A percentile compares a stretch with the other conserved stretches of the same genome.
Evolutionary conservation across 2,329 filamentous ascomycete species (phyloP).

Genomic region (Daldinia sp.): DNA sequence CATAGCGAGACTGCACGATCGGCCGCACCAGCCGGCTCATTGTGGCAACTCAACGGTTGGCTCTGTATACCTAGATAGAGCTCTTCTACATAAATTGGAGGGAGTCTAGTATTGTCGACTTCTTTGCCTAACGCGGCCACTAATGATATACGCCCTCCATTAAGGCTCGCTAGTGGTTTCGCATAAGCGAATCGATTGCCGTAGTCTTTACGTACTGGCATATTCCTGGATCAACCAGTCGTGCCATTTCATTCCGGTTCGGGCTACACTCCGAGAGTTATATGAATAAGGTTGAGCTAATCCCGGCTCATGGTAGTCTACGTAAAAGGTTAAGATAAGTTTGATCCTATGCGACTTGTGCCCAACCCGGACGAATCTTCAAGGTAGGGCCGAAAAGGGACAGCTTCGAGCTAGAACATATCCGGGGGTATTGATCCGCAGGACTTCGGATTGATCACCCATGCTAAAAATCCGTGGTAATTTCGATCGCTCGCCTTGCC

Average conservation of each 20-base stretch:
- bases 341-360: slow-evolving; percentile 1
- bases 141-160: slow-evolving; percentile 14
- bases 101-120: slow-evolving; percentile 5
- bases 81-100: background rate
- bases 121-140: background rate
- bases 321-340: background rate
- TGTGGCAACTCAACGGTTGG: slow-evolving; percentile 22
- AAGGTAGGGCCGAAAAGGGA: slow-evolving; percentile 28
- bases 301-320: slow-evolving; percentile 9
- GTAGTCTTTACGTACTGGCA: background rate
- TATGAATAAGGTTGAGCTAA: slow-evolving; percentile 6
- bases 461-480: background rate
- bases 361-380: slow-evolving; percentile 8
- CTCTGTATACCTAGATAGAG: background rate
- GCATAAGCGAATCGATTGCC: slow-evolving; percentile 2
- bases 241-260: background rate
- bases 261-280: background rate
- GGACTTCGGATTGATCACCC: slow-evolving; percentile 3
- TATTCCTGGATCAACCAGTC: slow-evolving; percentile 4
- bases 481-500: background rate
- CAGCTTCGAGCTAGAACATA: background rate
- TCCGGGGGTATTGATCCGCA: slow-evolving; percentile 6
- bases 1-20: slow-evolving; percentile 20
- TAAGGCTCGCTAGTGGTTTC: slow-evolving; percentile 18
- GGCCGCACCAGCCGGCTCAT: slow-evolving; percentile 20